Evolutionary conservation across 257 asterid species (phyloP).

Genomic region (Nicotiana noctiflora): DNA sequence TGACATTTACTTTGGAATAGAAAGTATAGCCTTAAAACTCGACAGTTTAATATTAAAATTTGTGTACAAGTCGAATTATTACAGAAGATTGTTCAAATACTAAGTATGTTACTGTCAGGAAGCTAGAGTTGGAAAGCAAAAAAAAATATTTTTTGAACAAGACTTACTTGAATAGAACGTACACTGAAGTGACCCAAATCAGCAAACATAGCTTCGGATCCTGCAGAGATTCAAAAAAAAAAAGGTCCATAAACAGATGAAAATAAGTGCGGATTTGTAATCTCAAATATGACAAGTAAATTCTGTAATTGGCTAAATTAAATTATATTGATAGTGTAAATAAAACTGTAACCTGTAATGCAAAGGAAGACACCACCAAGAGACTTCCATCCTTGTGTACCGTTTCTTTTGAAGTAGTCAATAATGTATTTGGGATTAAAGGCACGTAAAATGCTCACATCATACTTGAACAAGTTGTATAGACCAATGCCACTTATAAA

Average conservation of each 20-base stretch:
- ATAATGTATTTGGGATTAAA: constrained; percentile 44
- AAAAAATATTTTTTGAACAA: neutral
- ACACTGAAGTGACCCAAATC: constrained; percentile 73
- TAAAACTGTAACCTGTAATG: constrained; percentile 33
- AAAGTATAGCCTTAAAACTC: too few relatives aligned
- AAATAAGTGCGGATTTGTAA: too few relatives aligned
- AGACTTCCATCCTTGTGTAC: constrained; percentile 48
- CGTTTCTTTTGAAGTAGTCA: constrained; percentile 38
- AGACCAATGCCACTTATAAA: constrained; percentile 42
- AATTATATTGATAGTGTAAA: neutral
- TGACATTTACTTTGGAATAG: too few relatives aligned
- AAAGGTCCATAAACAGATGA: neutral
- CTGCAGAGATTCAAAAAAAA: constrained; percentile 12
- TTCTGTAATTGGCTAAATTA: too few relatives aligned
- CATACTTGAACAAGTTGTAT: constrained; percentile 47
- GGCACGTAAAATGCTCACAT: constrained; percentile 35
- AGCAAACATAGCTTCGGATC: constrained; percentile 85
- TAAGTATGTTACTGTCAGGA: too few relatives aligned
- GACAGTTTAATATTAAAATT: too few relatives aligned
- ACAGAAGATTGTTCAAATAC: too few relatives aligned
- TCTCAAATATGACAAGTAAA: too few relatives aligned
- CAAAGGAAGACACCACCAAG: constrained; percentile 55
- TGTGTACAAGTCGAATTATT: too few relatives aligned
- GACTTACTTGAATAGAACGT: constrained; percentile 51
- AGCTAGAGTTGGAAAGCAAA: too few relatives aligned